Evolutionary conservation across 768 basidiomycete species (phyloP).

Genomic region (Dictyophora rubrovolvata): DNA sequence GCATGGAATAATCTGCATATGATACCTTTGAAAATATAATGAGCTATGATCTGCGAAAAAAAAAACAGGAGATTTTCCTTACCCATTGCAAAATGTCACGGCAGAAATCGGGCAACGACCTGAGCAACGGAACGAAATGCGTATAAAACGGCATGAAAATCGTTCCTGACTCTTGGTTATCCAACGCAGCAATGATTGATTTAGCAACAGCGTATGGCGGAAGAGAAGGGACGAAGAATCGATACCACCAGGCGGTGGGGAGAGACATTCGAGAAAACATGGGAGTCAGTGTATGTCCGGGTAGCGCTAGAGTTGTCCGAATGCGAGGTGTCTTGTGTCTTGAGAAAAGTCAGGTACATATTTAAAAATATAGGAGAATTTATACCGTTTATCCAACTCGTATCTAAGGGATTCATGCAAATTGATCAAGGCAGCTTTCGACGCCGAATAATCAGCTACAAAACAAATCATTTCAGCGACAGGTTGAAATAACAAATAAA

Average conservation of each 20-base stretch:
- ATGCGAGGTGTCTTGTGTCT: constrained; percentile 68
- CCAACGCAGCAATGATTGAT: constrained; percentile 68
- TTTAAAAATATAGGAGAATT: constrained; percentile 1
- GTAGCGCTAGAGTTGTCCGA: constrained; percentile 79
- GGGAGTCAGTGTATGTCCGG: constrained; percentile 69
- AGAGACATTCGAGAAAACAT: constrained; percentile 58
- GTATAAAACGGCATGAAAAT: constrained; percentile 68
- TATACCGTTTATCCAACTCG: constrained; percentile 73
- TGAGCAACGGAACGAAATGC: constrained; percentile 46
- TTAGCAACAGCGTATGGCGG: constrained; percentile 71
- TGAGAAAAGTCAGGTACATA: constrained; percentile 10
- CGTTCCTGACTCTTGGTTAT: constrained; percentile 65
- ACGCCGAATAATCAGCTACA: constrained; percentile 80
- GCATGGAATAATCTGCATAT: constrained; percentile 63
- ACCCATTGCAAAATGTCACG: constrained; percentile 75
- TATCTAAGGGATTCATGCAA: constrained; percentile 79
- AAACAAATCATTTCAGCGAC: not conserved
- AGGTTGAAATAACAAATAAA: constrained; percentile 2
- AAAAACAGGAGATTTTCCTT: constrained; percentile 10
- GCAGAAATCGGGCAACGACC: constrained; percentile 57
- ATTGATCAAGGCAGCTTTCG: constrained; percentile 80
- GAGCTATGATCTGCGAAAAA: not conserved
- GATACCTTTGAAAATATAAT: constrained; percentile 35
- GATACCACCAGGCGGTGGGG: constrained; percentile 40
- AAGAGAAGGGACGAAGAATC: constrained; percentile 70